These are phyloP conservation scores for Nakazawaea wyomingensis DNA, from an alignment of 805 yeast species.

Conservation along the genomic window DNA sequence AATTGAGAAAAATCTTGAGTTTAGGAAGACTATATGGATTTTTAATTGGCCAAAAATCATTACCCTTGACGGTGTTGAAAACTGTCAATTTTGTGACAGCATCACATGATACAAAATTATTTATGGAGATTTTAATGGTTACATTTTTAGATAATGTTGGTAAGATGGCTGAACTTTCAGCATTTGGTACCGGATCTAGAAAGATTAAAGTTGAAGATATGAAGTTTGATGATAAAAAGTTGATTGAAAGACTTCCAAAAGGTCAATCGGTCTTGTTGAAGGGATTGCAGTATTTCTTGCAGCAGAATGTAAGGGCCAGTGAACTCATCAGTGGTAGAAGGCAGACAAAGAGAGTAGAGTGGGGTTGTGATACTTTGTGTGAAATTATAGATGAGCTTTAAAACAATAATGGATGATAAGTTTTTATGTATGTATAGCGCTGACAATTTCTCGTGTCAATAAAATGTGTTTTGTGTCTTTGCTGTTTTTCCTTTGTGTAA, in stretches of 20 bases:
- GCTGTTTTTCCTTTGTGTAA: neutral
- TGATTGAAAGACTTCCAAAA: conserved; percentile 35
- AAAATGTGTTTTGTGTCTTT: neutral
- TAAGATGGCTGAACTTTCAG: conserved; percentile 50
- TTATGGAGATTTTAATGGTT: conserved; percentile 69
- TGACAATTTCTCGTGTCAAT: conserved; percentile 1
- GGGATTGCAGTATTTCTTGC: conserved; percentile 63
- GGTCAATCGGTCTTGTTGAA: conserved; percentile 54
- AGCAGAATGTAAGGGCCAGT: conserved; percentile 39
- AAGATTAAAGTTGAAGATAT: conserved; percentile 23
- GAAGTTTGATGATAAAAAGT: conserved; percentile 26
- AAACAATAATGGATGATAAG: conserved; percentile 14
- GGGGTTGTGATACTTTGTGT: conserved; percentile 58
- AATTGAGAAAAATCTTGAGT: conserved; percentile 57
- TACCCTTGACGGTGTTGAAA: conserved; percentile 69
- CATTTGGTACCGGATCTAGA: conserved; percentile 38
- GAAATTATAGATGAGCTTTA: conserved; percentile 47
- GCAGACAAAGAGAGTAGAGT: conserved; percentile 51
- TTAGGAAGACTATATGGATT: conserved; percentile 79
- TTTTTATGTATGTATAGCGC: no score
- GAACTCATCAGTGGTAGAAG: conserved; percentile 47
- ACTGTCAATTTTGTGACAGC: conserved; percentile 69
- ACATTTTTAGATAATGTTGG: conserved; percentile 62
- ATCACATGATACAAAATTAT: conserved; percentile 54
- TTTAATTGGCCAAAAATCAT: conserved; percentile 64